Conservation (phyloP, 139 green algal genomes). For the Closterium sp. region DNA sequence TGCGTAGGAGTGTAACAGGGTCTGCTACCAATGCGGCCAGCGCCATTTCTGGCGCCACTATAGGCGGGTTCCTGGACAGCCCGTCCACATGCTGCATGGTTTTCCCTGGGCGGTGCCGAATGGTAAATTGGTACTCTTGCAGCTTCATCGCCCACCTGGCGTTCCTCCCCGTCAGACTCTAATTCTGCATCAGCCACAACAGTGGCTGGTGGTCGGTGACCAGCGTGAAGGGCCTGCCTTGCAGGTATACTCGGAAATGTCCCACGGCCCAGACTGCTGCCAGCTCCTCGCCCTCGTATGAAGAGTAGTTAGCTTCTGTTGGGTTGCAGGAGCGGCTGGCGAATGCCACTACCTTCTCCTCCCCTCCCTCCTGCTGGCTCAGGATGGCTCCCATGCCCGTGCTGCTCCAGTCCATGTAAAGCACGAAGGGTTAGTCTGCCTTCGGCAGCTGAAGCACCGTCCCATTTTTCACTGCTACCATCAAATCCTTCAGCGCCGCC, state of each 20-base stretch:
- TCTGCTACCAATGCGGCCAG: too few relatives aligned
- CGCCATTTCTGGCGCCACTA: too few relatives aligned
- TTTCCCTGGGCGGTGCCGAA: not conserved
- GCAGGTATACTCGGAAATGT: not conserved
- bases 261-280: not conserved
- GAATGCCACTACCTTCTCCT: not conserved
- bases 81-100: conserved; percentile 3
- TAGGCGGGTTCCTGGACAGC: not conserved
- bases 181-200: not conserved
- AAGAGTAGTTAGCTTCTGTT: too few relatives aligned
- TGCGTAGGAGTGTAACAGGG: too few relatives aligned
- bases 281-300: too few relatives aligned
- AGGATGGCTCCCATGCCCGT: not conserved
- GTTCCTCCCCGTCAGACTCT: not conserved
- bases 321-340: not conserved
- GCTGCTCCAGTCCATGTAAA: not conserved
- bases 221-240: not conserved
- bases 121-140: not conserved
- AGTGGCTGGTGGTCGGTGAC: not conserved
- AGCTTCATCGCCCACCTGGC: not conserved
- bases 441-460: not conserved
- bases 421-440: not conserved
- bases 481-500: not conserved
- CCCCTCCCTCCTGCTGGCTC: too few relatives aligned
- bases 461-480: not conserved